phyloP scores from a whole-genome alignment of 2,329 filamentous ascomycete genomes.

The Alternaria brassicicola region DNA sequence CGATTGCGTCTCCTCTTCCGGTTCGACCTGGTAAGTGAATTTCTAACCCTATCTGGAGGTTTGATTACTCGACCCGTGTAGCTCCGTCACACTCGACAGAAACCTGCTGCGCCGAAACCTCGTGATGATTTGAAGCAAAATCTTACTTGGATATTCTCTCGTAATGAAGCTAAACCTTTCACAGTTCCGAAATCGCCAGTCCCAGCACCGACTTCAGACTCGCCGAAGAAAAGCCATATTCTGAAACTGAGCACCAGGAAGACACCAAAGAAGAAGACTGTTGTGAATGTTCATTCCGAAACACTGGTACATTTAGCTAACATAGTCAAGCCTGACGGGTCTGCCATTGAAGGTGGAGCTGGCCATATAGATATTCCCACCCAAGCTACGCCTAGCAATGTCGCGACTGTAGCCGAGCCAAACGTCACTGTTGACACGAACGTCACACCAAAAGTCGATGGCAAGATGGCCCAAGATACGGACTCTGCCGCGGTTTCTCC shows the following conservation, averaged over 20 bases:
- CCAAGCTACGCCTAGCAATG: constrained; percentile 9
- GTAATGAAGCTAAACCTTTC: constrained; percentile 6
- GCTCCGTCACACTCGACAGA: constrained; percentile 1
- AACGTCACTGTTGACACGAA: constrained; percentile 6
- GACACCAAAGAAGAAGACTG: constrained; percentile 31
- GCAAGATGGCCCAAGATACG: constrained; percentile 2
- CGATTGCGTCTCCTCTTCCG: constrained; percentile 29
- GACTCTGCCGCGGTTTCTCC: constrained; percentile 28
- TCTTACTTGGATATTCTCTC: background rate
- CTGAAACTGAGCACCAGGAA: constrained; percentile 29
- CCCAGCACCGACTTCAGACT: constrained; percentile 12
- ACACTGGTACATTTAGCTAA: constrained; percentile 10
- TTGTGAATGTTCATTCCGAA: constrained; percentile 20
- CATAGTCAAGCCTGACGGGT: constrained; percentile 28
- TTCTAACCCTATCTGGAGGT: background rate
- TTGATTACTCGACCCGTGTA: background rate
- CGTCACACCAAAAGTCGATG: constrained; percentile 1
- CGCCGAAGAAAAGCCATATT: constrained; percentile 31
- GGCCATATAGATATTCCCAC: constrained; percentile 14
- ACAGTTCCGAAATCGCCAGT: constrained; percentile 22
- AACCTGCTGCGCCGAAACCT: constrained; percentile 5
- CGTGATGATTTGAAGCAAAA: background rate
- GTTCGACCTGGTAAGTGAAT: constrained; percentile 37
- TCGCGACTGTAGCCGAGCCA: constrained; percentile 1
- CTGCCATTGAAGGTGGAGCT: constrained; percentile 8